A percentile compares a stretch with the other conserved stretches of the same genome.
Conservation (phyloP, 192 early-diverging fungal genomes). For the Mortierella alpina region DNA sequence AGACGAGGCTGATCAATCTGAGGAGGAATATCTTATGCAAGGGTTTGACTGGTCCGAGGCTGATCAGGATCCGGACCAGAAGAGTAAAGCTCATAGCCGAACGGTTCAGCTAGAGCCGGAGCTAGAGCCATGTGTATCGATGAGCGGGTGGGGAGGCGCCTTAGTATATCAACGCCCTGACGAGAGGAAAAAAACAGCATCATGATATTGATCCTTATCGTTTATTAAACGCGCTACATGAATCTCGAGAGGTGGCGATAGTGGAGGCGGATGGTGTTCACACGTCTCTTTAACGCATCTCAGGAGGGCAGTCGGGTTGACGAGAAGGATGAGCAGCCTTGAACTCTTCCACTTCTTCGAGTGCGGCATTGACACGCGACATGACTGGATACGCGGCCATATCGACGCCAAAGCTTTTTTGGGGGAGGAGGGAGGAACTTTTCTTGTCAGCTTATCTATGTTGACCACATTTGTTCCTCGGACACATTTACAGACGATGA, state of each 20-base stretch:
- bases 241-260: too few relatives aligned
- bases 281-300: constrained; percentile 27
- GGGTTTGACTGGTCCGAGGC: constrained; percentile 46
- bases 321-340: constrained; percentile 63
- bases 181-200: neutral
- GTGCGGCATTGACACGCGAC: constrained; percentile 62
- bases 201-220: too few relatives aligned
- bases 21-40: constrained; percentile 38
- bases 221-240: too few relatives aligned
- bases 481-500: neutral
- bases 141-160: constrained; percentile 38
- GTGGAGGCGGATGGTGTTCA: neutral
- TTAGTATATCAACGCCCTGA: constrained; percentile 7
- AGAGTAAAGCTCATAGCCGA: neutral
- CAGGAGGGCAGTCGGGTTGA: constrained; percentile 74
- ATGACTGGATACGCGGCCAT: constrained; percentile 77
- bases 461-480: too few relatives aligned
- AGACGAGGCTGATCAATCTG: constrained; percentile 39
- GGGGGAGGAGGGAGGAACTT: neutral
- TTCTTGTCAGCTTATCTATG: neutral
- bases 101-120: neutral
- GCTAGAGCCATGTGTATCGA: constrained; percentile 4
- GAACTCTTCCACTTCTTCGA: constrained; percentile 74
- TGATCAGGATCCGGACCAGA: constrained; percentile 34
- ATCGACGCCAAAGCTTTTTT: constrained; percentile 69